Base-by-base conservation (phyloP, 2,329 filamentous ascomycete species). In the Aspergillus japonicus region DNA sequence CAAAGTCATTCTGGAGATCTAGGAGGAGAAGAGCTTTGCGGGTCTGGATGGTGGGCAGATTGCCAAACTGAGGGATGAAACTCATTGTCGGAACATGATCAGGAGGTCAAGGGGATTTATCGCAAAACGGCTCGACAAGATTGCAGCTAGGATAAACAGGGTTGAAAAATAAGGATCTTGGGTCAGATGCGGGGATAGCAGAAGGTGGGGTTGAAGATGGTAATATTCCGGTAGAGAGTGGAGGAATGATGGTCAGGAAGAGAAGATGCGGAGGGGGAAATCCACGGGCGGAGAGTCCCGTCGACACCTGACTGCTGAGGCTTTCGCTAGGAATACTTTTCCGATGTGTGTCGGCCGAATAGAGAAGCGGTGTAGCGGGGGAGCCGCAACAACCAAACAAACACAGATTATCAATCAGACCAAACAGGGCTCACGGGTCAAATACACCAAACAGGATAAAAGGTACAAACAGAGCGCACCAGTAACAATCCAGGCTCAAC, bases 1-100 rank as follows among this genome's bases (percentile, higher is more conserved):
- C 78, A 69, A 98, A 96, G 73, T 97, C 94, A 68, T 96, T 92
- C 71, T 98, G 95, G 39, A 96, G 85, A 69, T 96, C 94, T 64
- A 97, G 83, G 19, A 96, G 79, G 21, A 98, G 80, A 48, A 99
- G 82, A 1, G 91, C 94, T 76, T 86, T 85, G 58, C 83, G 78
- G 24, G 85, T 87, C 62, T 84, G 77, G 61, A 88, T 80, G 56
- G 78, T 77, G 16, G 84, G 83, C 55, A 74, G 60, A 60, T 67
- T 60, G 52, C 66, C 68, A 47, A 72, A 67, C 50, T 61, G 59
- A 50, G 71, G 64, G 55, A 74, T 64, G 67, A 68, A 64, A 64
- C 64, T 72, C 73, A 75, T 74, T 55, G 58, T 71, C 59, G 58
- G 57, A 60, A 67, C 69, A 73, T 73, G 66, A 60, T 69, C 59